Base-by-base conservation (phyloP, 495 filamentous ascomycete species). In the Zalerion maritima region DNA sequence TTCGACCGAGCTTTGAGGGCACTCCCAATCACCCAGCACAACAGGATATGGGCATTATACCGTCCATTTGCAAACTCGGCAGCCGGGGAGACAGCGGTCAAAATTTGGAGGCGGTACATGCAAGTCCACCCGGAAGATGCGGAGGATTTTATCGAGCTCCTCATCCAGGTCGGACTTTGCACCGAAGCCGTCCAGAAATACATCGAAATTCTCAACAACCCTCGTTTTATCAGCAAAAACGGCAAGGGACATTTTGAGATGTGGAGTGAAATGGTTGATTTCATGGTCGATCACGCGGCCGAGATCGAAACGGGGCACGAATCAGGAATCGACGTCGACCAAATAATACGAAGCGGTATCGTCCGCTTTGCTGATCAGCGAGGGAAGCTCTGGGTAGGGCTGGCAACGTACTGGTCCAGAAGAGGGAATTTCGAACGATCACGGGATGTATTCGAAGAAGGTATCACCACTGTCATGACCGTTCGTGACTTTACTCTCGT, bases 221-320 rank as follows among this genome's bases (percentile, higher is more conserved):
- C 80, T 10, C 73, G 75, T 9, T 96, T 96, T 55, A 71, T 75
- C 42, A 94, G 86, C 48, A 94, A 92, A 57, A 69, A 87, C 30
- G 78, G 79, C 18, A 94, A 94, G 51, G 85, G 91, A 10, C 81
- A 85, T 38, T 96, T 94, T 48, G 84, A 96, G 51, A 61, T 96
- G 23, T 96, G 91, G 91, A 89, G 78, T 29, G 91, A 96, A 52
- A 89, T 96, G 80, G 78, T 94, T n/a, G 87, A 96, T 42, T 46
- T 96, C 36, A 54, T 96, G n/a, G 89, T 99, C 18, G 78, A 76
- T 14, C 83, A 87, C 43, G 91, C 87, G 14, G 78, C 75, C 42
- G 67, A 89, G 21, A 75, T 99, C 29, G 71, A 87, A 39, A 84
- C 80, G 1, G 75, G 76, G 1, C 74, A 77, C 29, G 73, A 78